Percentiles rank a stretch among this genome's conserved stretches.
Conservation (phyloP, 1,139 yeast genomes). For the Hansenula anomala region DNA sequence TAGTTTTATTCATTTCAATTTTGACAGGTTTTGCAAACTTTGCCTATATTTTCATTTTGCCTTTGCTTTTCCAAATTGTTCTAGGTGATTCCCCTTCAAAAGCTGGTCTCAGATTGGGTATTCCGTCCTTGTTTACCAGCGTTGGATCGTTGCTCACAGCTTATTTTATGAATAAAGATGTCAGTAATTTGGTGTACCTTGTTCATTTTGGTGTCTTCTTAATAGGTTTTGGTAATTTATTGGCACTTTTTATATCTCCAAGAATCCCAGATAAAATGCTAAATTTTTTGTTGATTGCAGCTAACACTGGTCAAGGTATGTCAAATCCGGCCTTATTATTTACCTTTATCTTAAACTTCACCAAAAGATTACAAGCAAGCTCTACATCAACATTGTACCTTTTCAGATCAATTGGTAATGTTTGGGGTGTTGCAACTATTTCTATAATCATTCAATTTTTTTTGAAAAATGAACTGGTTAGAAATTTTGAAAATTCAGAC, state of each 20-base stretch:
- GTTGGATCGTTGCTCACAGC: slow-evolving; percentile 38
- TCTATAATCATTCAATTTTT: slow-evolving; percentile 26
- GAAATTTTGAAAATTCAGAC: slow-evolving; percentile 6
- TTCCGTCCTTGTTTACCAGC: slow-evolving; percentile 36
- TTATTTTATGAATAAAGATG: slow-evolving; percentile 27
- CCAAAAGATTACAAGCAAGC: slow-evolving; percentile 28
- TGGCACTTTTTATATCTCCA: slow-evolving; percentile 26
- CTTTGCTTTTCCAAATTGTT: slow-evolving; percentile 39
- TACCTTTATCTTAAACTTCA: slow-evolving; percentile 33
- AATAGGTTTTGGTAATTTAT: slow-evolving; percentile 31
- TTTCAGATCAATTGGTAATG: slow-evolving; percentile 36
- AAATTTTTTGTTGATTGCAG: slow-evolving; percentile 29
- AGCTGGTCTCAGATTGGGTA: slow-evolving; percentile 42
- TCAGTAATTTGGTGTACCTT: slow-evolving; percentile 20
- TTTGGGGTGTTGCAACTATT: slow-evolving; percentile 36
- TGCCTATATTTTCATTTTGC: slow-evolving; percentile 36
- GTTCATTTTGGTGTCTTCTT: slow-evolving; percentile 28
- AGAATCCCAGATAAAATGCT: slow-evolving; percentile 24
- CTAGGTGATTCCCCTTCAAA: slow-evolving; percentile 44
- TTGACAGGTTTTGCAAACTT: slow-evolving; percentile 33
- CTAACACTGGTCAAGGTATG: slow-evolving; percentile 38
- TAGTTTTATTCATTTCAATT: slow-evolving; percentile 28
- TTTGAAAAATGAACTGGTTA: slow-evolving; percentile 6
- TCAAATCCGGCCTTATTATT: slow-evolving; percentile 36
- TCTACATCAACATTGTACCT: slow-evolving; percentile 36